A percentile compares a stretch with the other conserved stretches of the same genome.
These are phyloP conservation scores for Elaeis guineensis DNA, from an alignment of 176 grass and related monocot species.

Conservation along the genomic window DNA sequence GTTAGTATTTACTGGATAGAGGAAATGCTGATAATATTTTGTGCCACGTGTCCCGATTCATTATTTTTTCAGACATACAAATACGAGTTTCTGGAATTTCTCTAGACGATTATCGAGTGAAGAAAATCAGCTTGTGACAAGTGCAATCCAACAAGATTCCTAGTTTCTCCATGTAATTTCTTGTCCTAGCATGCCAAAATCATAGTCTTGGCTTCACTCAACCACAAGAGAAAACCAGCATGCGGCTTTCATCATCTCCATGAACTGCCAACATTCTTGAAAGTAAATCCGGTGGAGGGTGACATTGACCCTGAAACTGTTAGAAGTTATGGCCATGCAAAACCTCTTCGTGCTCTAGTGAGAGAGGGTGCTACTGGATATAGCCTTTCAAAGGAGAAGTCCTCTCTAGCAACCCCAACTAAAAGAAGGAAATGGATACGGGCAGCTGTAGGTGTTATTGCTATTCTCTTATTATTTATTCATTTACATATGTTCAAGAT, in stretches of 20 bases:
- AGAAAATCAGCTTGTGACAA: no score
- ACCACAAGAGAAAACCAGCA: constrained; percentile 9
- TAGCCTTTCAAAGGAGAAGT: constrained; percentile 89
- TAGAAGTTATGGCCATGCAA: constrained; percentile 41
- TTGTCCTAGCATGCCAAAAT: no score
- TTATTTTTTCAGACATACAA: no score
- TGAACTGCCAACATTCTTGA: constrained; percentile 70
- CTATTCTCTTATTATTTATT: constrained; percentile 40
- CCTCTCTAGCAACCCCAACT: constrained; percentile 63
- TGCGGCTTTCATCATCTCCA: constrained; percentile 82
- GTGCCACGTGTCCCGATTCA: no score
- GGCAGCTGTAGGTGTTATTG: constrained; percentile 36
- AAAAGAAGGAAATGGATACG: constrained; percentile 65
- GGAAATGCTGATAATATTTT: no score
- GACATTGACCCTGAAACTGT: constrained; percentile 43
- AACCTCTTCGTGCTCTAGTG: constrained; percentile 48
- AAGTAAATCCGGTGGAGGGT: constrained; percentile 50
- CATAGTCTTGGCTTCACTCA: no score
- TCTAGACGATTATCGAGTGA: no score
- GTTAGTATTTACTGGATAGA: no score
- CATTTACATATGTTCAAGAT: constrained; percentile 56
- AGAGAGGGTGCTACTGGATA: constrained; percentile 42
- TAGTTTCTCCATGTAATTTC: no score
- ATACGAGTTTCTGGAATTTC: no score
- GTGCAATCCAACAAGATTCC: no score